phyloP scores from a whole-genome alignment of 2,329 filamentous ascomycete species.

The Cryphonectria parasitica region DNA sequence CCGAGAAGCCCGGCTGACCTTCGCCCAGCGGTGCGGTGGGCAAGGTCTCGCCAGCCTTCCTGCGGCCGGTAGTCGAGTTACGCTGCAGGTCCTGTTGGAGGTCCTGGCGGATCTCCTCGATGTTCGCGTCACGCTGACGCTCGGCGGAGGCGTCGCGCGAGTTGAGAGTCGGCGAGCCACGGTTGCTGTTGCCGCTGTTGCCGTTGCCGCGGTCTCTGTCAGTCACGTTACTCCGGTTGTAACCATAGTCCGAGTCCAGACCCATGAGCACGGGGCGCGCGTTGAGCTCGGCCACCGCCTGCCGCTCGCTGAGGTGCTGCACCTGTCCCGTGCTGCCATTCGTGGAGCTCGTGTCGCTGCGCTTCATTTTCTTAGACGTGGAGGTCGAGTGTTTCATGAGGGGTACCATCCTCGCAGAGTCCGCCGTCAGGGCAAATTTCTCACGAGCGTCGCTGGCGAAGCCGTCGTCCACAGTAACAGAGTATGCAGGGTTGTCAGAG shows the following conservation, averaged over 20 bases:
- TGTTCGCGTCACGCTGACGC: constrained; percentile 20
- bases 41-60: constrained; percentile 25
- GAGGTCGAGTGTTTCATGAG: constrained; percentile 30
- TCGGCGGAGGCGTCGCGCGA: constrained; percentile 20
- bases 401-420: constrained; percentile 69
- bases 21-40: constrained; percentile 14
- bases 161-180: constrained; percentile 23
- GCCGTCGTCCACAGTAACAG: constrained; percentile 72
- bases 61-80: constrained; percentile 23
- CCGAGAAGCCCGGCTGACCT: constrained; percentile 19
- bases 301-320: constrained; percentile 34
- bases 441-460: constrained; percentile 68
- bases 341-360: background rate
- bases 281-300: constrained; percentile 38
- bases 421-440: constrained; percentile 61
- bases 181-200: background rate
- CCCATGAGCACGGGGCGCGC: constrained; percentile 18
- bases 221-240: constrained; percentile 15
- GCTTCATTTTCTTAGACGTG: constrained; percentile 13
- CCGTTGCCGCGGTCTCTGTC: constrained; percentile 1
- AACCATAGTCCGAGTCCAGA: constrained; percentile 21
- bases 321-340: constrained; percentile 28
- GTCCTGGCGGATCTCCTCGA: constrained; percentile 25
- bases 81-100: constrained; percentile 24
- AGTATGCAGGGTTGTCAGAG: constrained; percentile 78